A percentile compares a stretch with the other conserved stretches of the same genome.
Evolutionary conservation across 148 eudicot species (phyloP).

Genomic region (Suaeda aralocaspica): DNA sequence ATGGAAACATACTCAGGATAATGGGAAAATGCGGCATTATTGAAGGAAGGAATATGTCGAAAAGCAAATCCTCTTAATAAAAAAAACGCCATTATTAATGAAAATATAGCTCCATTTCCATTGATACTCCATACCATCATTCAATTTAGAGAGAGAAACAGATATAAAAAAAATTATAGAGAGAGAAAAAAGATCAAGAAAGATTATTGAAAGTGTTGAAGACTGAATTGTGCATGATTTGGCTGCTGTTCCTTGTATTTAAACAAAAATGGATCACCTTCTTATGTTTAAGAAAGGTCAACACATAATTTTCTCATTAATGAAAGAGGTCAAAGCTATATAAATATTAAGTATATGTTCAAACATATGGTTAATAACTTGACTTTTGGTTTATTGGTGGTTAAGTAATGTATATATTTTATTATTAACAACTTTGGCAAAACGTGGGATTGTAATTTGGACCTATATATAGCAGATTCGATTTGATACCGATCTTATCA

Average conservation of each 20-base stretch:
- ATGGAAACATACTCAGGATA: constrained; percentile 22
- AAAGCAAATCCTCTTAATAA: constrained; percentile 14
- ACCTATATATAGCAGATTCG: too few species aligned
- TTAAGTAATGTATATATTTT: too few species aligned
- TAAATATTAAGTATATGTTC: constrained; percentile 25
- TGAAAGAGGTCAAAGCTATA: too few species aligned
- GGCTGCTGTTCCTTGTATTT: too few species aligned
- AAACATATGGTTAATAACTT: constrained; percentile 2
- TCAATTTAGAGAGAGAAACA: background rate
- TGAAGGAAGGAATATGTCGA: background rate
- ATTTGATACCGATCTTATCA: too few species aligned
- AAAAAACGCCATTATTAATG: background rate
- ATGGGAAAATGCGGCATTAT: constrained; percentile 15
- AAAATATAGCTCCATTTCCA: background rate
- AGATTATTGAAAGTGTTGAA: background rate
- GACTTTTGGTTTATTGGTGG: too few species aligned
- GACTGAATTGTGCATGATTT: too few species aligned
- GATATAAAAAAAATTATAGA: background rate
- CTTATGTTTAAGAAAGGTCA: constrained; percentile 9
- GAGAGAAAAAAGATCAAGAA: background rate
- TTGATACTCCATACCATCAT: background rate
- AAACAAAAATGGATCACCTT: background rate
- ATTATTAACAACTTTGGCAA: background rate
- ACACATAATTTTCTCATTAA: background rate
- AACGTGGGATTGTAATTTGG: background rate